Base-by-base conservation (phyloP, 371 early-diverging fungal species). In the Circinella minor region DNA sequence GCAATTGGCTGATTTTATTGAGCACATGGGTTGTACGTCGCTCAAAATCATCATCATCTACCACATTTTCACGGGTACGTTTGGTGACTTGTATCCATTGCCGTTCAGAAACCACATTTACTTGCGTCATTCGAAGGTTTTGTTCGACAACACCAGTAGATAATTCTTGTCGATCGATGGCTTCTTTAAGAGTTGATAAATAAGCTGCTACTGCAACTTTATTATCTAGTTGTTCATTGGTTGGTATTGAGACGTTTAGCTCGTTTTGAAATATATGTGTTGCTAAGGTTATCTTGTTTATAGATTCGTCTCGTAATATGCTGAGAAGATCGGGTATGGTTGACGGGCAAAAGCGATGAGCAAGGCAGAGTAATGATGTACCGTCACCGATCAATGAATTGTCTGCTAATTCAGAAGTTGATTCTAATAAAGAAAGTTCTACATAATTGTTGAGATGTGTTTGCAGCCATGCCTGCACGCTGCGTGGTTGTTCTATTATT, bases 391-490 rank as follows among this genome's bases (percentile, higher is more conserved):
- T 66, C 15, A 36, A 49, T 13, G 60, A 43, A 51, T 65, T 39
- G 51, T 48, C 64, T 8, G 5, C 51, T 51, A 13, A 13, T 48
- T 71, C 71, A 49, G 62, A 63, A 34, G 75, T 48, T 14, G 67
- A 57, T 34, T 69, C 48, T 37, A 80, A 63, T 10, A 80, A 63
- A 10, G 64, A 55, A 7, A 80, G 72, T 18, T 76, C 73, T 66
- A 69, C 63, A 55, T 79, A 81, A 48, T 74, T 63, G 27, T 69
- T 34, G 48, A 81, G 74, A 57, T 79, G 74, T 39, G 63, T 69
- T 61, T 79, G 81, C 60, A 70, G 75, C 81, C 81, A 81, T 76
- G 79, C 76, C 79, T 77, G 81, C 81, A 81, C 66, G 73, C 65
- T 64, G 51, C 65, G 34, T 38, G 77, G 59, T 27, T 70, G 38